Evolutionary conservation across 2,329 filamentous ascomycete species (phyloP).

Genomic region (Diaporthe destruens): DNA sequence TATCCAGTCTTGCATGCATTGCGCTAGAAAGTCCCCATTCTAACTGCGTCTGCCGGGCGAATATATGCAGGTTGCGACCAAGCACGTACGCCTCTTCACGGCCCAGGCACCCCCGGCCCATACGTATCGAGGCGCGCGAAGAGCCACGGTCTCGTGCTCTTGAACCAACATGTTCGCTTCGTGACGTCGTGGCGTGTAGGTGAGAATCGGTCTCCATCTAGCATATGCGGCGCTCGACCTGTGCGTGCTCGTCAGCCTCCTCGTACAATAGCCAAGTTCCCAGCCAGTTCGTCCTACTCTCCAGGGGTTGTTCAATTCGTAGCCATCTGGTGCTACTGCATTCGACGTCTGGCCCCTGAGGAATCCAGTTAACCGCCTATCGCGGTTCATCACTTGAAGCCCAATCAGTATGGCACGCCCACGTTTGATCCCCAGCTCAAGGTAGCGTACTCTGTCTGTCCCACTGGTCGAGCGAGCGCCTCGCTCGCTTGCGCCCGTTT

Average conservation of each 20-base stretch:
- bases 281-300: conserved; percentile 59
- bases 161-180: neutral
- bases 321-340: conserved; percentile 68
- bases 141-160: neutral
- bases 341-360: conserved; percentile 70
- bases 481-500: conserved; percentile 71
- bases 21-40: conserved; percentile 29
- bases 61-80: neutral
- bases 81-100: neutral
- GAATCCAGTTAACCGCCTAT: conserved; percentile 70
- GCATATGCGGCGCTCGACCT: conserved; percentile 68
- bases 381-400: conserved; percentile 72
- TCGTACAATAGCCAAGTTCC: neutral
- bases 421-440: neutral
- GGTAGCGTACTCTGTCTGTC: conserved; percentile 68
- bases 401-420: conserved; percentile 42
- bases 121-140: neutral
- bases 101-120: neutral
- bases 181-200: neutral
- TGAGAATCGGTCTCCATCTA: conserved; percentile 47
- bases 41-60: conserved; percentile 5
- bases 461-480: conserved; percentile 73
- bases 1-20: neutral
- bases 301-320: conserved; percentile 74
- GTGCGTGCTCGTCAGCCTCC: conserved; percentile 39